Evolutionary conservation across 2,329 filamentous ascomycete genomes (phyloP), one percentile per base, ranked within the genome.

Genomic region (Trichocomaceae sp.): DNA sequence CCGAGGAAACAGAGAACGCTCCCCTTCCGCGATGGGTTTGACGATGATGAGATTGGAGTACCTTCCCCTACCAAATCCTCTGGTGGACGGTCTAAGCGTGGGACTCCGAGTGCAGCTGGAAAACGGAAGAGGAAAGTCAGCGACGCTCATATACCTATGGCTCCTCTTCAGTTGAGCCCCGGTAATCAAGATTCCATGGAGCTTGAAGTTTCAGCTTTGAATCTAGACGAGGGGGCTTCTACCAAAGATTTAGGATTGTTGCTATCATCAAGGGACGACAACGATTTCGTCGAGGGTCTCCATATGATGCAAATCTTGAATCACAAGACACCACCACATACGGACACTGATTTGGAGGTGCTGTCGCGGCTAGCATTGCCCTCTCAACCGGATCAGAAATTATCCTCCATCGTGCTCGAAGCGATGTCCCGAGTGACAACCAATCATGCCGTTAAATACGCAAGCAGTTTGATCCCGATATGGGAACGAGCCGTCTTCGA

Each of bases 11-110:
- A 70, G n/a, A 75, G 71, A 58, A 66, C 67, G 6, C 67, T 77
- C 1, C 74, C 76, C 2, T 75, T 80, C 35, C 76, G 81, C 15
- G 83, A 86, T 69, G 83, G 83, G 17, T 86, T 86, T 62, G 80
- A 84, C 54, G 81, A 85, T 59, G 77, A 79, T 54, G 81, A 85
- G 62, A 75, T 85, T 8, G 67, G 78, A 54, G 72, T 78, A 58
- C 66, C 75, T 1, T 83, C 81, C 2, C 81, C 81, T 3, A 81
- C 76, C 51, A 83, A 78, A 60, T 72, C 75, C 8, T 67, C 66
- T 7, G 61, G 63, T 20, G 61, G 67, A 46, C 75, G 72, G 59
- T 72, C 74, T 5, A 82, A 79, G 63, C 72, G 77, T 44, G 68
- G 69, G 10, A 84, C 82, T 1, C 81, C 83, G 2, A 79, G 76